These are phyloP conservation scores for Backusella liffmaniae DNA, from an alignment of 192 early-diverging fungal genomes.

Conservation along the genomic window DNA sequence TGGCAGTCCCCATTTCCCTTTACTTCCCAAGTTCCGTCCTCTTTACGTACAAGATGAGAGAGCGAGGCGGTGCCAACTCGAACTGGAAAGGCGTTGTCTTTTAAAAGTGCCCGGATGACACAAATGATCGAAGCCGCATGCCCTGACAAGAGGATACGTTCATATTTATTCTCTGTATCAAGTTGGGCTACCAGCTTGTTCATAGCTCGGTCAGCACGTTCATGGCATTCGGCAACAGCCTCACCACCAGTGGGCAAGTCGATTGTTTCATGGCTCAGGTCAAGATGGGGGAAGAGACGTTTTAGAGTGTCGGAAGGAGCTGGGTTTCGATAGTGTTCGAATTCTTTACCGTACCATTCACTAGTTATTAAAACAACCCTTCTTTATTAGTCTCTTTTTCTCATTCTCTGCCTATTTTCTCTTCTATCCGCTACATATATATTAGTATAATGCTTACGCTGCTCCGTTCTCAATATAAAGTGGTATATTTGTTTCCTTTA, in stretches of 20 bases:
- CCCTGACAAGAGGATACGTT: conserved; percentile 18
- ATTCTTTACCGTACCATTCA: conserved; percentile 29
- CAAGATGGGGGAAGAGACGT: conserved; percentile 17
- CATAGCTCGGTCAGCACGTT: conserved; percentile 16
- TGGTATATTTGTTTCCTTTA: background rate
- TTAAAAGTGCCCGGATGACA: conserved; percentile 22
- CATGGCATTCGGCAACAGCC: conserved; percentile 15
- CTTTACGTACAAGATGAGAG: conserved; percentile 19
- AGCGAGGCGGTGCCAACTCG: conserved; percentile 21
- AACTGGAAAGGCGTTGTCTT: conserved; percentile 6
- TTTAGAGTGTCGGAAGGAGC: conserved; percentile 1
- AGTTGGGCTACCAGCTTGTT: conserved; percentile 4
- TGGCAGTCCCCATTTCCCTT: conserved; percentile 16
- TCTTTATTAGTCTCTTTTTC: background rate
- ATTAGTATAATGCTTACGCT: conserved; percentile 14
- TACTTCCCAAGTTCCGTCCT: conserved; percentile 18
- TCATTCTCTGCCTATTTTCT: background rate
- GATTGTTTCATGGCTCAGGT: conserved; percentile 11
- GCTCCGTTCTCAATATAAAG: conserved; percentile 22
- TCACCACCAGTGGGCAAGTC: conserved; percentile 17
- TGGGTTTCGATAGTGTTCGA: conserved; percentile 2
- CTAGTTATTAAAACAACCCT: background rate
- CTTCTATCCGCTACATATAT: background rate
- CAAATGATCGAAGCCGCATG: conserved; percentile 32
- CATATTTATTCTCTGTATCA: conserved; percentile 4